Base-by-base conservation (phyloP, 2,329 filamentous ascomycete species). In the Phialocephala sp. region DNA sequence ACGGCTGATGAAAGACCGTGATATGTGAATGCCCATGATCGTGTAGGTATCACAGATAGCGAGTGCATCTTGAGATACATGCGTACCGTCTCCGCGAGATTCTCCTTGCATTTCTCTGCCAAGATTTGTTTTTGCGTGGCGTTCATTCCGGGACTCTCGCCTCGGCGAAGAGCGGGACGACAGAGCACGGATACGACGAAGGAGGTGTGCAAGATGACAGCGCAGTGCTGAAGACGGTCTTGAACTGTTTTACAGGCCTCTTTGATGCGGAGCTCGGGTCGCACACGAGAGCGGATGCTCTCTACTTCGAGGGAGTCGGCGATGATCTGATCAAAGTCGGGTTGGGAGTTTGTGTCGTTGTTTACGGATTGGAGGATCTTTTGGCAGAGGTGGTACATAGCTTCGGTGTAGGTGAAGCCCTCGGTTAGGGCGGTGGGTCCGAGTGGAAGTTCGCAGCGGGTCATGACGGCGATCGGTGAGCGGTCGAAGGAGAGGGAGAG, bases 31-130 rank as follows among this genome's bases (percentile, higher is more conserved):
- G 87, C 87, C 87, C 87, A 90, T 64, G 86, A 89, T 32, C 87
- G 80, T 0, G 87, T 90, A 0, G 87, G 87, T 56, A 89, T 89
- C 9, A 88, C 85, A 1, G 87, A 89, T 36, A 90, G 78, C 68
- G 89, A 87, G 74, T 90, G 87, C 87, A 90, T 90, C 18, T 87
- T 85, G 24, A 90, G 79, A 72, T 89, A 90, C 87, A 89, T 90
- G 47, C 86, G 83, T 12, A 90, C 87, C 14, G 87, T 89, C 73
- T 89, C 87, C 6, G 85, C 85, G 32, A 90, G 78, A 72, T 89
- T 89, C 18, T 80, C 77, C 73, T 88, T 88, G 79, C 87, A 90
- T 64, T 83, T 83, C 35, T 85, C 82, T 1, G 85, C 84, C 0
- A 90, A 78, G 0, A 81, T 76, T 54, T 80, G 80, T 71, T 87